Percentiles rank a stretch among this genome's conserved stretches.
Evolutionary conservation across 2,329 filamentous ascomycete genomes (phyloP).

Genomic region (Drechslera avenae): DNA sequence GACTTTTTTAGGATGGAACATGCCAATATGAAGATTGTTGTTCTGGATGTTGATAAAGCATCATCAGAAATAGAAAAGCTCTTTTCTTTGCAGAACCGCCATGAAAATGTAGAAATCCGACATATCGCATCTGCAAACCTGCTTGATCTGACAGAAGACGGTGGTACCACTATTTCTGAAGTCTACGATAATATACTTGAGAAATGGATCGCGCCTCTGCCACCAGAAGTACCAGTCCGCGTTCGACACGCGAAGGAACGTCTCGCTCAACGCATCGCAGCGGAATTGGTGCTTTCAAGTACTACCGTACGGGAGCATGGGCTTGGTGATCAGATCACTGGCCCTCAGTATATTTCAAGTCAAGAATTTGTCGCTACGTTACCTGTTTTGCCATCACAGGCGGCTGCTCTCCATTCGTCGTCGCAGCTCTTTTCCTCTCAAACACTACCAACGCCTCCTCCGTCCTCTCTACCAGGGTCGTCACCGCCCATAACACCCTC

Average conservation of each 20-base stretch:
- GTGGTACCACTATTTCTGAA: constrained; percentile 25
- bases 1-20: constrained; percentile 29
- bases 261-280: constrained; percentile 43
- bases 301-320: constrained; percentile 19
- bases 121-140: constrained; percentile 24
- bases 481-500: constrained; percentile 14
- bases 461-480: constrained; percentile 7
- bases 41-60: constrained; percentile 40
- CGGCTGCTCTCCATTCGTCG: background rate
- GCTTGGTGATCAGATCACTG: constrained; percentile 1
- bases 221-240: constrained; percentile 26
- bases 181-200: constrained; percentile 42
- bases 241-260: constrained; percentile 40
- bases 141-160: constrained; percentile 14
- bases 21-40: constrained; percentile 16
- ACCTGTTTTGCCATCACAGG: constrained; percentile 27
- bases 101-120: constrained; percentile 12
- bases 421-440: constrained; percentile 8
- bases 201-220: constrained; percentile 40
- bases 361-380: constrained; percentile 22
- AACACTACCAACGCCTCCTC: constrained; percentile 20
- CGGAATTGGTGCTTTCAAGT: constrained; percentile 47
- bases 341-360: constrained; percentile 7
- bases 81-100: constrained; percentile 3
- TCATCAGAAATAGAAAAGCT: constrained; percentile 32